Base-by-base conservation (phyloP, 163 green algal genomes). In the Prototheca wickerhamii region DNA sequence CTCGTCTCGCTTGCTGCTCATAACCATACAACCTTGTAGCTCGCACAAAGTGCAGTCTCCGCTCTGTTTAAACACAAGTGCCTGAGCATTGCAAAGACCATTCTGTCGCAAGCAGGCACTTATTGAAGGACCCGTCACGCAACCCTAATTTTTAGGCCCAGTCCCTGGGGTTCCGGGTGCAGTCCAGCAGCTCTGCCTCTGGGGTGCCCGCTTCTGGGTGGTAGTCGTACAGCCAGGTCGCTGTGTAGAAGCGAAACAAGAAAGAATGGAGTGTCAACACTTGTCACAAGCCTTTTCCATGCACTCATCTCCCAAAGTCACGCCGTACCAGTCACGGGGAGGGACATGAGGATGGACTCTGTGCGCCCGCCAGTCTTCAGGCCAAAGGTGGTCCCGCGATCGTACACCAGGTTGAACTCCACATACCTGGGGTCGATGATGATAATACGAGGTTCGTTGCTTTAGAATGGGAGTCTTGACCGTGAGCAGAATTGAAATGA, bases 281-380 rank as follows among this genome's bases (percentile, higher is more conserved):
- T 37, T 52, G 30, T 60, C 51, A n/a, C 37, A 69, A 30, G n/a
- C 29, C 33, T 8, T 25, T 6, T 26, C 4, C 25, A 28, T 7
- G n/a, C n/a, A n/a, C n/a, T n/a, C n/a, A n/a, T n/a, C n/a, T n/a
- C 32, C 37, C 30, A 51, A 73, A 37, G 82, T 71, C 8, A 70
- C 77, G 15, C 84, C 56, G n/a, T 49, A 58, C 43, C 67, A 15
- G 61, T 95, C 3, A 93, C 76, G 17, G 94, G 94, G 65, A 99
- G 78, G 28, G 80, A 93, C 94, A 99, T 99, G 23, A 99, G 80
- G 71, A 99, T 98, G 69, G 81, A 94, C 85, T 99, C 94, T 61
- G 97, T 98, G 61, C 94, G 82, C 46, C 94, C 94, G 54, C 91
- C 94, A 10, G 94, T 98, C 79, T 96, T 97, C 6, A 99, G 79